phyloP scores from a whole-genome alignment of 2,329 filamentous ascomycete species.

The Diaporthe aspalathi region DNA sequence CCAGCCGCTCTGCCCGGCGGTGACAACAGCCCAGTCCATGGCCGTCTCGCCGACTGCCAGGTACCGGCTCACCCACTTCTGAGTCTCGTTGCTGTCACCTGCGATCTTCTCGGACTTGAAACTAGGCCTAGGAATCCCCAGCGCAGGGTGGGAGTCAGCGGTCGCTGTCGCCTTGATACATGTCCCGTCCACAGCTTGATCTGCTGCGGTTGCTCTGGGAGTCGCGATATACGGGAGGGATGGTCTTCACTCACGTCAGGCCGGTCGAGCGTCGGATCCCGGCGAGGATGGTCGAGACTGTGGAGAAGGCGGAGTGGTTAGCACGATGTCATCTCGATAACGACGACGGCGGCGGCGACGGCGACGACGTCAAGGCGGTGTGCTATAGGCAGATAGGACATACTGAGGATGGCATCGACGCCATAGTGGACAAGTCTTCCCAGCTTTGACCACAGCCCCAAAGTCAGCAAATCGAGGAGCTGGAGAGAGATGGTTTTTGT shows the following conservation, averaged over 20 bases:
- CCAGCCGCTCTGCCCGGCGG: conserved; percentile 87
- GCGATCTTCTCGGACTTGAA: conserved; percentile 87
- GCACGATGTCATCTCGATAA: neutral
- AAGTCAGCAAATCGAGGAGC: conserved; percentile 75
- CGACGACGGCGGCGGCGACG: too few species aligned
- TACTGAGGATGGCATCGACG: conserved; percentile 93
- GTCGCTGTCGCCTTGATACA: neutral
- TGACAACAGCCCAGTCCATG: conserved; percentile 95
- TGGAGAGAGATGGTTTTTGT: conserved; percentile 52
- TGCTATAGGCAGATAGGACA: conserved; percentile 51
- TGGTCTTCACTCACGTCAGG: conserved; percentile 81
- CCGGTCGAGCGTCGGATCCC: conserved; percentile 98
- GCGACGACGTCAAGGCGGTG: neutral
- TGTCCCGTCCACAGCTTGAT: neutral
- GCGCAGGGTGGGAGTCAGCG: conserved; percentile 58
- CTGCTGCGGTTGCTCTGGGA: neutral
- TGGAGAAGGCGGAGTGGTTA: neutral
- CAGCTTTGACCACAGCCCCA: conserved; percentile 81
- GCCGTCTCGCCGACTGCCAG: conserved; percentile 96
- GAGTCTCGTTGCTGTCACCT: conserved; percentile 81
- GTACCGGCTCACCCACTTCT: conserved; percentile 92
- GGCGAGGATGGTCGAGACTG: conserved; percentile 95
- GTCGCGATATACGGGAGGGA: neutral
- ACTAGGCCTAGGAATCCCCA: conserved; percentile 72
- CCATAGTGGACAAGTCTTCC: conserved; percentile 94